Evolutionary conservation across 768 basidiomycete genomes (phyloP), one percentile per base, ranked within the genome.

Genomic region (Phylloporus sp.): DNA sequence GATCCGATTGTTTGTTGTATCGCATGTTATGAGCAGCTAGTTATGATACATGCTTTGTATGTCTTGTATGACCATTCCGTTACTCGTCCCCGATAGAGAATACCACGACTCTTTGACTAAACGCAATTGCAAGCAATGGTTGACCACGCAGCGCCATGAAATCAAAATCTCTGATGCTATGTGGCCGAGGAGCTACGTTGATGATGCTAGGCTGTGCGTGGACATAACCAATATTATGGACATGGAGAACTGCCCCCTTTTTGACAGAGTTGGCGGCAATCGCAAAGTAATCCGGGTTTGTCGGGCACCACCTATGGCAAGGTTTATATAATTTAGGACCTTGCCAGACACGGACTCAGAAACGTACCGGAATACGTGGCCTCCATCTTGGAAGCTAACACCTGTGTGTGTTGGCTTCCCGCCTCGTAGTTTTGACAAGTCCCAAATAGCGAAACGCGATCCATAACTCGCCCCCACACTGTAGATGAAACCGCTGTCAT

Each of bases 391-490:
- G 54, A 86, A 87, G 60, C 78, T 83, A 48, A 72, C 70, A 2
- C 85, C 85, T 5, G 77, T 76, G n/a, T 78, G 70, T 56, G 72
- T 70, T 1, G 90, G 90, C 56, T 86, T 83, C 7, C 91, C 90
- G 28, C 90, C 90, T 39, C 80, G 76, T 31, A 90, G 70, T 58
- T 79, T 80, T 12, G 80, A 76, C 47, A 88, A 75, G 62, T 92
- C 85, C 91, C 91, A 92, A 18, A 92, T 64, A 15, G 81, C 77
- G 63, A 88, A 90, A 46, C 74, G 76, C n/a, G 81, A 73, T 9
- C 86, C 86, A 62, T 83, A 90, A 20, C 81, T 80, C 27, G 84
- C 85, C 35, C 91, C 91, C 40, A 92, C 77, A 47, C 90, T 91
- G 52, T 48, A 51, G 45, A 34, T 1, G 15, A 16, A 39, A 35